A percentile compares a stretch with the other conserved stretches of the same genome.
Evolutionary conservation across 306 rosid genomes (phyloP).

Genomic region (Quercus dentata): DNA sequence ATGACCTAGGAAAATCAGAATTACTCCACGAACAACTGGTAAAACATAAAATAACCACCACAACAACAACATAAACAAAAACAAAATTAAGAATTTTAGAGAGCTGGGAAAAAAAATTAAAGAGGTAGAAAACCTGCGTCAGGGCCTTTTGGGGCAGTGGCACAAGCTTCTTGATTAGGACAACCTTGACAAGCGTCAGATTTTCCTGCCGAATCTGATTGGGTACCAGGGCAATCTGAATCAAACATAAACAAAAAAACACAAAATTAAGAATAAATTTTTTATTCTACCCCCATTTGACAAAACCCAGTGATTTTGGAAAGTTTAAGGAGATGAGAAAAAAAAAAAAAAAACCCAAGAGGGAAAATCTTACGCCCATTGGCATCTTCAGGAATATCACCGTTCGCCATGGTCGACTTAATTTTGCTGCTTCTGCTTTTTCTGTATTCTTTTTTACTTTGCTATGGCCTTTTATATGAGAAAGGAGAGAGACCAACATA

Average conservation of each 20-base stretch:
- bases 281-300: not conserved
- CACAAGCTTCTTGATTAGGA: constrained; percentile 85
- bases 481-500: too few species aligned
- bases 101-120: not conserved
- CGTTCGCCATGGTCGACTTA: constrained; percentile 54
- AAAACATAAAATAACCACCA: not conserved
- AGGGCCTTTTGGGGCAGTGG: constrained; percentile 19
- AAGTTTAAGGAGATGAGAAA: not conserved
- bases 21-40: not conserved
- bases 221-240: constrained; percentile 92
- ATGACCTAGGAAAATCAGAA: not conserved
- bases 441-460: not conserved
- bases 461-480: too few species aligned
- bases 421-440: not conserved
- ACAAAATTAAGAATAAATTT: not conserved
- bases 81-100: not conserved
- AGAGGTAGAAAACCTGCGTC: constrained; percentile 60
- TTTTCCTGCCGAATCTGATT: constrained; percentile 80
- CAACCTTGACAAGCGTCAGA: constrained; percentile 79
- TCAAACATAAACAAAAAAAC: not conserved
- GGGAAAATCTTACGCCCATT: constrained; percentile 62
- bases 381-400: constrained; percentile 71
- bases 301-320: not conserved
- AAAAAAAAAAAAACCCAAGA: too few species aligned
- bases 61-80: not conserved